Base-by-base conservation (phyloP, 768 basidiomycete species). In the Mycena leptocephala region DNA sequence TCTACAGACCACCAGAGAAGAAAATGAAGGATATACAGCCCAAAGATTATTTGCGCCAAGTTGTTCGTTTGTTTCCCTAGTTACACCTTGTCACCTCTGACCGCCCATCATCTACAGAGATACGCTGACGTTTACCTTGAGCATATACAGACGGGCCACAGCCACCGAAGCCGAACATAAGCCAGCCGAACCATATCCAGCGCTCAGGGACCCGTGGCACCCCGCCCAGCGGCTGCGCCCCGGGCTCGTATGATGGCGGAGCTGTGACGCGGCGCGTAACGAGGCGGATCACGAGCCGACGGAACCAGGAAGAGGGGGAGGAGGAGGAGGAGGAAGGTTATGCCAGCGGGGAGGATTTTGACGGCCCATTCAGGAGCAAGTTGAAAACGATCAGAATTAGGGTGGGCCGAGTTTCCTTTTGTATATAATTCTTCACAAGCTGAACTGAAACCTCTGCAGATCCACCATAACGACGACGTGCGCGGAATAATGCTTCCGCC, bases 1-100 rank as follows among this genome's bases (percentile, higher is more conserved):
- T 99, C 8, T 99, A 97, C 84, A 92, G 97, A 41, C 97, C 97
- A 0, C 92, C 96, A 0, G 95, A 94, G 79, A 94, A 90, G 86
- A 99, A 99, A 84, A 86, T 98, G 74, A 95, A 94, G 85, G 98
- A 98, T 84, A 90, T 95, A 22, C 91, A 92, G 77, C 87, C 91
- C 26, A 95, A 95, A 80, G 95, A 98, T 83, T 99, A 97, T 84
- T 90, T 98, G 86, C 97, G 97, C 59, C 96, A 96, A 84, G 96
- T 97, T 24, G 95, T 94, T 79, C 63, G 92, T 85, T 55, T 58
- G 11, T 28, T 28, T 37, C 20, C 6, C 16, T 55, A 26, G 20
- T 43, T 41, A 26, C 37, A 37, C 8, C 53, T 30, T 63, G 10
- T 24, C 74, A 14, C 67, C 65, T 32, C 77, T 75, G 33, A 55